Evolutionary conservation across 208 protist genomes (phyloP).

Genomic region (Willaertia magna): DNA sequence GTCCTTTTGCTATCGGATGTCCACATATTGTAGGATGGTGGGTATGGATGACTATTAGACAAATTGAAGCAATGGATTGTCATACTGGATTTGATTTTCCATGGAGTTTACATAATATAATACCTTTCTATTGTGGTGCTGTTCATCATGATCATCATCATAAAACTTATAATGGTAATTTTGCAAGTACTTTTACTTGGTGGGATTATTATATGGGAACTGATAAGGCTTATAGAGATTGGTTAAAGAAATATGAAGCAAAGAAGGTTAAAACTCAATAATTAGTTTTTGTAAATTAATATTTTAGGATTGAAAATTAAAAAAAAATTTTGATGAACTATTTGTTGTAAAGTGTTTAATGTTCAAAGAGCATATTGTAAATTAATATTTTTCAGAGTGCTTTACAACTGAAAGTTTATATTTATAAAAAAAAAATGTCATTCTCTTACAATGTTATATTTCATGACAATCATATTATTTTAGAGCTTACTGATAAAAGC

Average conservation of each 20-base stretch:
- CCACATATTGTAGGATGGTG: conserved; percentile 22
- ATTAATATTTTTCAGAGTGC: too few relatives aligned
- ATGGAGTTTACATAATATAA: conserved; percentile 15
- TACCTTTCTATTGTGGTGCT: conserved; percentile 30
- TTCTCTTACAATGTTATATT: too few relatives aligned
- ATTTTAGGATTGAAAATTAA: too few relatives aligned
- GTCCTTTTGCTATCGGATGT: conserved; percentile 13
- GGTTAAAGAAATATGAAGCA: background rate
- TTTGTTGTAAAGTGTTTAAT: too few relatives aligned
- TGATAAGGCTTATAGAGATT: conserved; percentile 17
- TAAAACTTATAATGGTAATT: conserved; percentile 25
- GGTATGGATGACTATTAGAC: conserved; percentile 26
- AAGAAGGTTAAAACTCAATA: too few relatives aligned
- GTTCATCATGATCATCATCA: conserved; percentile 23
- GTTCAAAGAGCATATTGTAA: too few relatives aligned
- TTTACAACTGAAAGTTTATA: too few relatives aligned
- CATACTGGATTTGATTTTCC: conserved; percentile 32
- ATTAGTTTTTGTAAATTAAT: too few relatives aligned
- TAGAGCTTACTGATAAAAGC: too few relatives aligned
- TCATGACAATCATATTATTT: too few relatives aligned
- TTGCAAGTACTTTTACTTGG: conserved; percentile 26
- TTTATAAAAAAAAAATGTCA: too few relatives aligned
- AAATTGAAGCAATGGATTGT: conserved; percentile 25
- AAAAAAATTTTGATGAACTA: too few relatives aligned
- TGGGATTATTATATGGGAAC: conserved; percentile 28